A percentile compares a stretch with the other conserved stretches of the same genome.
Evolutionary conservation across 2,329 filamentous ascomycete species (phyloP).

Genomic region (Colletotrichum abscissum): DNA sequence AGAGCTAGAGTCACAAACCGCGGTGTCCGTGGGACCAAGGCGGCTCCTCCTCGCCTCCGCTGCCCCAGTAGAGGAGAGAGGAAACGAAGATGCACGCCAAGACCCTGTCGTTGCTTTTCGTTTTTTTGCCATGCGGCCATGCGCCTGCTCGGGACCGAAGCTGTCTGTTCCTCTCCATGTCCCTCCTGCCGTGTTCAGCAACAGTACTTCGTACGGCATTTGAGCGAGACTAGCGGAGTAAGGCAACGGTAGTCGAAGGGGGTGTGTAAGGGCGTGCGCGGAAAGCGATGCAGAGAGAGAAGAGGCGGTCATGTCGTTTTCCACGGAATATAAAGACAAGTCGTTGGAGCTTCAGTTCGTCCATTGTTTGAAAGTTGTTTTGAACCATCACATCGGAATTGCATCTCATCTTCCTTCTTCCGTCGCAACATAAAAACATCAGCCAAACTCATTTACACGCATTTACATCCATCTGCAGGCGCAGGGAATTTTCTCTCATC

Average conservation of each 20-base stretch:
- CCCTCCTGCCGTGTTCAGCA: not conserved
- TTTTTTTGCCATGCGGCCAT: not conserved
- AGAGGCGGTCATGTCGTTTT: constrained; percentile 11
- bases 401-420: constrained; percentile 17
- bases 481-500: not conserved
- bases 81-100: not conserved
- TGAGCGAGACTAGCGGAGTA: not conserved
- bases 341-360: constrained; percentile 21
- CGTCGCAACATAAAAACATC: constrained; percentile 17
- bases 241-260: not conserved
- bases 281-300: not conserved
- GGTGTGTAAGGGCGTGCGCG: not conserved
- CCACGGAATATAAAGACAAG: constrained; percentile 17
- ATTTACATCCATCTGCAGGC: not conserved
- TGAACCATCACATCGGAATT: constrained; percentile 24
- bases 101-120: constrained; percentile 30
- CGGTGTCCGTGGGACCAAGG: constrained; percentile 20
- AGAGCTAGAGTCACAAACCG: constrained; percentile 12
- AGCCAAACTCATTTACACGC: not conserved
- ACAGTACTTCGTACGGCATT: not conserved
- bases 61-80: not conserved
- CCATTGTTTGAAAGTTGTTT: not conserved
- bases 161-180: not conserved
- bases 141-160: constrained; percentile 32
- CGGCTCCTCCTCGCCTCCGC: not conserved